phyloP scores from a whole-genome alignment of 768 basidiomycete genomes.

The Tulasnella sp. region DNA sequence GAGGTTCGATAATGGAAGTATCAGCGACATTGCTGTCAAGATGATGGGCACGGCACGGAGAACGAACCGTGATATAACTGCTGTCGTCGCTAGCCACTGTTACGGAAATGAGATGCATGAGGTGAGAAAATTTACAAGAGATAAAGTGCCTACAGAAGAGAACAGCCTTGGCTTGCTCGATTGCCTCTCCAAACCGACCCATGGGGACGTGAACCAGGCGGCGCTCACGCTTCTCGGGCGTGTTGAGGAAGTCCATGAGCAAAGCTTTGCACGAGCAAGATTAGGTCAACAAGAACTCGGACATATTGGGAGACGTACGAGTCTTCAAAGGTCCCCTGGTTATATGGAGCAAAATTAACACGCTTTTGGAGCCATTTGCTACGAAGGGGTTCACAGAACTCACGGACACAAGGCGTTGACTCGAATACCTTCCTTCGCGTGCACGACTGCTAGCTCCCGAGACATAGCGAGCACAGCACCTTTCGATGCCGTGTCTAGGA shows the following conservation, averaged over 20 bases:
- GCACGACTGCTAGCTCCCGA: constrained; percentile 94
- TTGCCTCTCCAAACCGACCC: constrained; percentile 96
- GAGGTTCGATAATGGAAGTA: background rate
- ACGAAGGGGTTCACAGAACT: constrained; percentile 35
- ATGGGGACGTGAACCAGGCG: constrained; percentile 88
- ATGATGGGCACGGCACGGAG: background rate
- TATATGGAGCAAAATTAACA: background rate
- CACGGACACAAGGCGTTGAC: constrained; percentile 95
- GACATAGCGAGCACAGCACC: constrained; percentile 99
- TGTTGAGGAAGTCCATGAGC: constrained; percentile 97
- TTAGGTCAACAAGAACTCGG: background rate
- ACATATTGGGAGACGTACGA: constrained; percentile 49
- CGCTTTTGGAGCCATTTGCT: background rate
- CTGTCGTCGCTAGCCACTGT: constrained; percentile 90
- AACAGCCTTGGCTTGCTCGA: constrained; percentile 90
- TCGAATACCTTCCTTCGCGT: constrained; percentile 94
- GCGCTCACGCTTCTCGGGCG: constrained; percentile 88
- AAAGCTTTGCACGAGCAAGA: constrained; percentile 55
- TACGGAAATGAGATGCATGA: constrained; percentile 1
- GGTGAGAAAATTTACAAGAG: background rate
- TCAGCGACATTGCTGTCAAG: background rate
- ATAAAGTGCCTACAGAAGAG: constrained; percentile 70
- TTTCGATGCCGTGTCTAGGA: constrained; percentile 35
- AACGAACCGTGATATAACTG: constrained; percentile 84
- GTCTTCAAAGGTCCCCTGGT: constrained; percentile 89